A percentile compares a stretch with the other conserved stretches of the same genome.
These are phyloP conservation scores for Debaryomyces maramus DNA, from an alignment of 805 yeast species.

Conservation along the genomic window DNA sequence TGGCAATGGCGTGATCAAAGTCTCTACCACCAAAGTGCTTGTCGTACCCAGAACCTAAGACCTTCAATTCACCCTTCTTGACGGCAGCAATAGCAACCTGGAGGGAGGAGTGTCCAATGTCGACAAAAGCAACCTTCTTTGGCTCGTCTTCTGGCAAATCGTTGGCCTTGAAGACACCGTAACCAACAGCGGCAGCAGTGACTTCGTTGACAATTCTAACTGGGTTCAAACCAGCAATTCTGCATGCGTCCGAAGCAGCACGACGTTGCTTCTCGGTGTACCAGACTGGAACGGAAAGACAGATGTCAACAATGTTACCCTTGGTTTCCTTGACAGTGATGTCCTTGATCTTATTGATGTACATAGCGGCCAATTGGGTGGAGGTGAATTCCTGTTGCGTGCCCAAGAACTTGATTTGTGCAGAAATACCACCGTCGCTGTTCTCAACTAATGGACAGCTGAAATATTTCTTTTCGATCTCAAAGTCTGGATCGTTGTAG, in stretches of 20 bases:
- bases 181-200: constrained; percentile 98
- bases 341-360: constrained; percentile 83
- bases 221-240: constrained; percentile 95
- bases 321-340: constrained; percentile 81
- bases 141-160: constrained; percentile 94
- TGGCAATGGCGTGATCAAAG: constrained; percentile 89
- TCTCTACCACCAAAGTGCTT: constrained; percentile 98
- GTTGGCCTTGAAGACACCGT: constrained; percentile 93
- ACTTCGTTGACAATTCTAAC: constrained; percentile 96
- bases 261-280: constrained; percentile 96
- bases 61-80: constrained; percentile 94
- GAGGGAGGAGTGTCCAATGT: constrained; percentile 95
- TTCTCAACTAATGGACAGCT: constrained; percentile 70
- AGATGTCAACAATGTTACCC: constrained; percentile 79
- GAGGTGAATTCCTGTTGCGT: constrained; percentile 77
- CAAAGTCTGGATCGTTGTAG: constrained; percentile 73
- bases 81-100: constrained; percentile 87
- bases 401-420: constrained; percentile 82
- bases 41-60: constrained; percentile 89
- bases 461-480: constrained; percentile 69
- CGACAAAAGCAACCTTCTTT: constrained; percentile 88
- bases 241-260: constrained; percentile 92
- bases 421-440: constrained; percentile 73
- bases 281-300: constrained; percentile 96
- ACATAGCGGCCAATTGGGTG: constrained; percentile 93